Evolutionary conservation across 73 alveolate species (phyloP).

Genomic region (Halteria grandinella): DNA sequence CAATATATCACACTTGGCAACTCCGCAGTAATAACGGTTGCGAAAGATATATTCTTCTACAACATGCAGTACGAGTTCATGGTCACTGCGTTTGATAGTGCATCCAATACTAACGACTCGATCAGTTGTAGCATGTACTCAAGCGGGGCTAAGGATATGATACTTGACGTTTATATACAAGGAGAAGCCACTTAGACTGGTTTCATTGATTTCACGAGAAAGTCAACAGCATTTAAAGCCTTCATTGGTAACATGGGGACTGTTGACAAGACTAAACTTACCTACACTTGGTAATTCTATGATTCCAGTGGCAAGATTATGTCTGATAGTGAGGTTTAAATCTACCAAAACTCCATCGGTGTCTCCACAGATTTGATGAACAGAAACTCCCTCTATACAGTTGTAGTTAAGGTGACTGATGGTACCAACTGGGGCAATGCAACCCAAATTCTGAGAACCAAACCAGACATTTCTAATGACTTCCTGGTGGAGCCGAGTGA

Average conservation of each 20-base stretch:
- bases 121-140: neutral
- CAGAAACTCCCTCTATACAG: conserved; percentile 1
- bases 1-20: conserved; percentile 21
- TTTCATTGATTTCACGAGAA: conserved; percentile 16
- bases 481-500: conserved; percentile 33
- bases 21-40: conserved; percentile 5
- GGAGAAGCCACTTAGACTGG: conserved; percentile 23
- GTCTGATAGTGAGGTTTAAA: neutral
- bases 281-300: neutral
- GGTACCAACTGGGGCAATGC: conserved; percentile 6
- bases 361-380: neutral
- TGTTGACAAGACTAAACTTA: neutral
- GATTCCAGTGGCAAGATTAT: conserved; percentile 12
- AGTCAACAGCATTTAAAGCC: conserved; percentile 8
- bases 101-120: neutral
- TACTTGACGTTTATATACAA: neutral
- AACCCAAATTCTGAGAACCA: neutral
- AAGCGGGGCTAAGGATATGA: neutral
- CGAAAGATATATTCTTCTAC: neutral
- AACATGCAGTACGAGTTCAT: neutral
- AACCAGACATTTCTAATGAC: conserved; percentile 24
- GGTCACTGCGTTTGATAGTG: conserved; percentile 10
- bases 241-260: neutral
- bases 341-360: conserved; percentile 7
- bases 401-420: neutral